Conservation (phyloP, 805 yeast species). For the Scheffersomyces stipitis region DNA sequence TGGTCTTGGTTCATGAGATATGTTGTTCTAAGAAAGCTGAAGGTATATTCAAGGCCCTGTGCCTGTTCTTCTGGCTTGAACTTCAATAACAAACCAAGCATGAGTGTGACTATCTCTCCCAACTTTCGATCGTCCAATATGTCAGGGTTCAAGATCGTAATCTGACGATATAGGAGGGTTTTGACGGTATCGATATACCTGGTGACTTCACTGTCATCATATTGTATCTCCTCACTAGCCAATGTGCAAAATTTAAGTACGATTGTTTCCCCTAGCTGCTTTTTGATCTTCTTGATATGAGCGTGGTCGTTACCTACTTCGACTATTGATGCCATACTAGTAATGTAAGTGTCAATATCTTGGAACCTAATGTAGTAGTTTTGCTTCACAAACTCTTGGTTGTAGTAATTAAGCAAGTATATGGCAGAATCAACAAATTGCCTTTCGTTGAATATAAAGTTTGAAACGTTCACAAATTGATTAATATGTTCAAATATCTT, state of each 20-base stretch:
- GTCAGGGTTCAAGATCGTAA: conserved; percentile 27
- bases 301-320: conserved; percentile 21
- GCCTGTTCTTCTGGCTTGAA: conserved; percentile 14
- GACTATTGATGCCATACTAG: conserved; percentile 29
- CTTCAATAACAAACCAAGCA: conserved; percentile 30
- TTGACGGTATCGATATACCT: conserved; percentile 21
- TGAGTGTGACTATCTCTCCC: conserved; percentile 30
- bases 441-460: conserved; percentile 35
- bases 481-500: conserved; percentile 33
- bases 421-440: conserved; percentile 26
- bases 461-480: conserved; percentile 31
- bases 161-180: conserved; percentile 33
- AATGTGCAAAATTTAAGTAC: conserved; percentile 27
- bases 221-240: conserved; percentile 13
- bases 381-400: conserved; percentile 27
- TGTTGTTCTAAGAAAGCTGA: conserved; percentile 36
- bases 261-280: conserved; percentile 26
- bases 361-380: conserved; percentile 22
- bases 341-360: conserved; percentile 24
- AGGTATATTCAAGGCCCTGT: conserved; percentile 23
- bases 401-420: conserved; percentile 25
- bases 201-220: conserved; percentile 2
- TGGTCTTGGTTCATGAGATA: conserved; percentile 30
- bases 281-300: conserved; percentile 16
- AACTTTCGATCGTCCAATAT: conserved; percentile 32